Conservation (phyloP, 192 early-diverging fungal genomes). For the Linnemannia zychae region DNA sequence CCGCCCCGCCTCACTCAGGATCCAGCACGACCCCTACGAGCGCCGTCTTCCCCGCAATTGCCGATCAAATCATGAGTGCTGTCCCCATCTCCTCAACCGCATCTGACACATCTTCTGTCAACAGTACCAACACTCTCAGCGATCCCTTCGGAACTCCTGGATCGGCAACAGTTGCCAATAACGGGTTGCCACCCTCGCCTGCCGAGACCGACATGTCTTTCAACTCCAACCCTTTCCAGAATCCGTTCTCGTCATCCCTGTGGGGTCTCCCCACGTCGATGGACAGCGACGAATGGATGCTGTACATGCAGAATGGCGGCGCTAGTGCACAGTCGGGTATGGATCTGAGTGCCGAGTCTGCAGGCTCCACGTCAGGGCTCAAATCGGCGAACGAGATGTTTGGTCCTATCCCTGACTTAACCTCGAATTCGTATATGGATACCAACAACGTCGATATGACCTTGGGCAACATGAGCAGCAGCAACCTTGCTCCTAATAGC, state of each 20-base stretch:
- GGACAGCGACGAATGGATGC: conserved; percentile 50
- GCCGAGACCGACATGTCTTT: not conserved
- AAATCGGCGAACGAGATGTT: not conserved
- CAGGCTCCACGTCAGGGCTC: not conserved
- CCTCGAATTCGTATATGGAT: not conserved
- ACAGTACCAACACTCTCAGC: not conserved
- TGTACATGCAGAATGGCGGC: conserved; percentile 49
- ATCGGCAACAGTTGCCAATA: conserved; percentile 14
- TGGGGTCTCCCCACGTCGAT: conserved; percentile 52
- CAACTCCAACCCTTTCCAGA: conserved; percentile 23
- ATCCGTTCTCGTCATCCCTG: conserved; percentile 50
- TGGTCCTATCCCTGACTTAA: not conserved
- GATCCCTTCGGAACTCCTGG: conserved; percentile 38
- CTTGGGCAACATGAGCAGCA: not conserved
- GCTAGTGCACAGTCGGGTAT: not conserved
- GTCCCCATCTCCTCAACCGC: not conserved
- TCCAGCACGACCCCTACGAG: conserved; percentile 2
- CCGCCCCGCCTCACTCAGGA: not conserved
- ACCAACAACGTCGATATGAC: not conserved
- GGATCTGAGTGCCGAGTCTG: conserved; percentile 4
- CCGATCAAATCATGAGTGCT: not conserved
- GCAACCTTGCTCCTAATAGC: not conserved
- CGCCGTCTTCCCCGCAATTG: conserved; percentile 12
- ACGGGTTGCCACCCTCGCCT: conserved; percentile 5
- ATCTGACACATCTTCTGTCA: not conserved